These are phyloP conservation scores for Tanacetum coccineum DNA, from an alignment of 129 eudicot species.

Conservation along the genomic window DNA sequence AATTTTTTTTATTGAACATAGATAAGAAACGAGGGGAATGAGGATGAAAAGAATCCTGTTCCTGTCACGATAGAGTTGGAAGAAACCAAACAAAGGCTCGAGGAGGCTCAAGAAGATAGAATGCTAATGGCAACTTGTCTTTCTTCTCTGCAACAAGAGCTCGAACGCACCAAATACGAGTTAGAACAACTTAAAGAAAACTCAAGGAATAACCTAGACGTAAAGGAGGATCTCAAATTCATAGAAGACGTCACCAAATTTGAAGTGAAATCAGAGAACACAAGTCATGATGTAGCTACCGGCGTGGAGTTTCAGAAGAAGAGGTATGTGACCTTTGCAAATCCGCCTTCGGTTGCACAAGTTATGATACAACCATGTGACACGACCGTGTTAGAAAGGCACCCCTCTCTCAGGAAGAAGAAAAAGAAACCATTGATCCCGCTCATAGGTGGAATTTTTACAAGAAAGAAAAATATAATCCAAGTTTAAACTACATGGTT, in stretches of 20 bases:
- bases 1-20: conserved; percentile 3
- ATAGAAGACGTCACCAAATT: conserved; percentile 38
- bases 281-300: conserved; percentile 10
- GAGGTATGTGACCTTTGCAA: conserved; percentile 67
- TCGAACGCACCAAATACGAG: conserved; percentile 65
- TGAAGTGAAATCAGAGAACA: conserved; percentile 27
- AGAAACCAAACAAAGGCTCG: conserved; percentile 71
- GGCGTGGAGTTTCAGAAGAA: conserved; percentile 51
- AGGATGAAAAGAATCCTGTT: conserved; percentile 6
- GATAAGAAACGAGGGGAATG: conserved; percentile 34
- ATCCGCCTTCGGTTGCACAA: conserved; percentile 39
- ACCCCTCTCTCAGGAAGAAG: conserved; percentile 67
- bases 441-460: conserved; percentile 64
- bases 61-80: conserved; percentile 44
- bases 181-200: conserved; percentile 49
- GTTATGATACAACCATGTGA: conserved; percentile 38
- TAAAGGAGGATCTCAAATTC: conserved; percentile 58
- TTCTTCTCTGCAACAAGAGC: conserved; percentile 71
- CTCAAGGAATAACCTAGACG: conserved; percentile 29
- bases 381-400: conserved; percentile 43
- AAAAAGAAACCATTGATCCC: conserved; percentile 74
- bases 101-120: conserved; percentile 70
- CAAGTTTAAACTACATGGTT: conserved; percentile 16
- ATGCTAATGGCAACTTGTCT: conserved; percentile 63
- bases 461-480: conserved; percentile 46